Percentiles rank a stretch among this genome's conserved stretches.
phyloP scores from a whole-genome alignment of 2,329 filamentous ascomycete species.

The Cryphonectria naterciae region DNA sequence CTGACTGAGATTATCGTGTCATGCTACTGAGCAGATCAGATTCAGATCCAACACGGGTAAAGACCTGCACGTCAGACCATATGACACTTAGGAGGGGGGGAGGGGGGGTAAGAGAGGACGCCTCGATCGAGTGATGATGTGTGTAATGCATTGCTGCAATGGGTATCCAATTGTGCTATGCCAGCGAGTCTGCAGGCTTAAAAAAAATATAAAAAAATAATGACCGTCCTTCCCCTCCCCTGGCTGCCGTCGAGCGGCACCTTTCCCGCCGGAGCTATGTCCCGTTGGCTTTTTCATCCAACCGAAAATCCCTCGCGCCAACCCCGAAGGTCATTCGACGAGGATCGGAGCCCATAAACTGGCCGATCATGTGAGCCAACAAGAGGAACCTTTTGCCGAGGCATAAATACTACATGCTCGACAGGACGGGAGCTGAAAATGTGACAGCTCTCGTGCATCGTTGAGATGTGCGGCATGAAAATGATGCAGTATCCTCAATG shows the following conservation, averaged over 20 bases:
- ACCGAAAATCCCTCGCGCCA: neutral
- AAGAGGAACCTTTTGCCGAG: neutral
- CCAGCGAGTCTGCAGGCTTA: neutral
- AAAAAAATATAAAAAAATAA: neutral
- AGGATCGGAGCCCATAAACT: neutral
- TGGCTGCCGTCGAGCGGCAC: neutral
- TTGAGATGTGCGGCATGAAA: neutral
- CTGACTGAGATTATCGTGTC: no score
- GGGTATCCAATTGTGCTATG: constrained; percentile 10
- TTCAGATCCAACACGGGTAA: neutral
- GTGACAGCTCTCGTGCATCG: constrained; percentile 9
- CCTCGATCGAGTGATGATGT: neutral
- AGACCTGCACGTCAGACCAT: neutral
- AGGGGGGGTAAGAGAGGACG: neutral
- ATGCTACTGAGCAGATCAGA: neutral
- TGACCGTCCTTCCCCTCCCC: neutral
- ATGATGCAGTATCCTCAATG: constrained; percentile 33
- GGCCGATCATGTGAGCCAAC: neutral
- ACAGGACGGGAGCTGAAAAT: neutral
- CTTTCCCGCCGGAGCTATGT: neutral
- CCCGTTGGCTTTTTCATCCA: neutral
- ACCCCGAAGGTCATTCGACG: neutral
- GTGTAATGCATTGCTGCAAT: neutral
- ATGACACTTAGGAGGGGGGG: neutral
- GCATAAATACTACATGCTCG: neutral